A percentile compares a stretch with the other conserved stretches of the same genome.
phyloP scores from a whole-genome alignment of 345 rosid species.

The Dipteronia sinensis region DNA sequence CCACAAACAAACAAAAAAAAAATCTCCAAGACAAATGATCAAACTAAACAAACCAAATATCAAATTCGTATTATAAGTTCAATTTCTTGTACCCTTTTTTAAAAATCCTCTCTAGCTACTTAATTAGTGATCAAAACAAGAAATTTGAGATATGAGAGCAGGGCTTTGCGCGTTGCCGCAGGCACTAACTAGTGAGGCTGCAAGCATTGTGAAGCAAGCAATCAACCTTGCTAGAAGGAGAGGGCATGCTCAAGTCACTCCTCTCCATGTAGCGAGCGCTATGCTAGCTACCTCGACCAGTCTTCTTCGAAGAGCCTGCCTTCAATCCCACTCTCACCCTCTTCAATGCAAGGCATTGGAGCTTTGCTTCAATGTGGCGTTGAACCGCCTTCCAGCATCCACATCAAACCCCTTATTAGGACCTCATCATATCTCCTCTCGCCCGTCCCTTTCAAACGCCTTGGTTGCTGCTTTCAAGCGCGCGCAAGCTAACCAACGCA shows the following conservation, averaged over 20 bases:
- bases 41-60: background rate
- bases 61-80: background rate
- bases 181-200: conserved; percentile 62
- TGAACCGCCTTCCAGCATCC: conserved; percentile 73
- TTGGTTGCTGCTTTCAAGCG: conserved; percentile 77
- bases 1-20: background rate
- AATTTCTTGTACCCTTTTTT: background rate
- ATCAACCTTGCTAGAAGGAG: conserved; percentile 58
- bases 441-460: conserved; percentile 69
- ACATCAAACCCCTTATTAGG: conserved; percentile 57
- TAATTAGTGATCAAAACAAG: background rate
- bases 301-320: conserved; percentile 65
- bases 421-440: conserved; percentile 33
- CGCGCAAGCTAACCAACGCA: conserved; percentile 80
- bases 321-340: conserved; percentile 72
- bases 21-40: conserved; percentile 7
- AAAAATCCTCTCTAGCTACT: background rate
- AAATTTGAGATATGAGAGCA: conserved; percentile 45
- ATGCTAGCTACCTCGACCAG: conserved; percentile 63
- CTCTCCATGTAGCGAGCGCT: conserved; percentile 70
- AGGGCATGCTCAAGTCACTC: conserved; percentile 79
- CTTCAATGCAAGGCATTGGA: conserved; percentile 74
- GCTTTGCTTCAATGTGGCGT: conserved; percentile 78
- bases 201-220: conserved; percentile 60
- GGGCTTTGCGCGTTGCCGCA: conserved; percentile 63